Evolutionary conservation across 352 stramenopile genomes (phyloP), one percentile per base, ranked within the genome.

Genomic region (Pythium aristosporum): DNA sequence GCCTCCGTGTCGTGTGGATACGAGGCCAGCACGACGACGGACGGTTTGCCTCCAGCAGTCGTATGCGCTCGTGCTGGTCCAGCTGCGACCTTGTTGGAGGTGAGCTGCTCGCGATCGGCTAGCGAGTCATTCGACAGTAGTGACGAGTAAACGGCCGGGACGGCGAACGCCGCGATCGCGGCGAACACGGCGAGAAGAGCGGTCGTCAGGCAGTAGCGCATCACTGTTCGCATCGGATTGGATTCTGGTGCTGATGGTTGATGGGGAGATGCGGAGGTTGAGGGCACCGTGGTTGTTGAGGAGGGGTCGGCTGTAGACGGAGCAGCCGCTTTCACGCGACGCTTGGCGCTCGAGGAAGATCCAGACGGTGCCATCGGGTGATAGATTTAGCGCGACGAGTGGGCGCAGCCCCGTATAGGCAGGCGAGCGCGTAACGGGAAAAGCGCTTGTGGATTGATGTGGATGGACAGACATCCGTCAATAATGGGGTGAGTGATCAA

Each of bases 1-100:
- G 92, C 88, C 21, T 65, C 51, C 0, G 69, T 8, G 58, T 97
- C 92, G 61, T 98, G 92, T 15, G 86, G 82, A 62, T 87, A 93
- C 71, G 76, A 77, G 16, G 63, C 74, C 30, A 95, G 61, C 28
- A 95, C 72, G 39, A 89, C 61, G n/a, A 93, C 75, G 0, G 65
- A 77, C 5, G 77, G 73, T 6, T 20, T 1, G 46, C 10, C 6
- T 20, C 5, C 15, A 5, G 12, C 18, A n/a, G 46, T 13, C 21
- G 49, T 37, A 7, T 1, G 8, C 34, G 6, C 11, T 13, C 34
- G 34, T 7, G 34, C 11, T 39, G 34, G 2, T 39, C 34, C 34
- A 39, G 23, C n/a, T 2, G n/a, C 51, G 3, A 23, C 39, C 54
- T 67, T 67, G 12, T 37, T 51, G 36, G 32, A 61, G 5, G 58